phyloP scores from a whole-genome alignment of 2,329 filamentous ascomycete species.

The Helicocarpus griseus region DNA sequence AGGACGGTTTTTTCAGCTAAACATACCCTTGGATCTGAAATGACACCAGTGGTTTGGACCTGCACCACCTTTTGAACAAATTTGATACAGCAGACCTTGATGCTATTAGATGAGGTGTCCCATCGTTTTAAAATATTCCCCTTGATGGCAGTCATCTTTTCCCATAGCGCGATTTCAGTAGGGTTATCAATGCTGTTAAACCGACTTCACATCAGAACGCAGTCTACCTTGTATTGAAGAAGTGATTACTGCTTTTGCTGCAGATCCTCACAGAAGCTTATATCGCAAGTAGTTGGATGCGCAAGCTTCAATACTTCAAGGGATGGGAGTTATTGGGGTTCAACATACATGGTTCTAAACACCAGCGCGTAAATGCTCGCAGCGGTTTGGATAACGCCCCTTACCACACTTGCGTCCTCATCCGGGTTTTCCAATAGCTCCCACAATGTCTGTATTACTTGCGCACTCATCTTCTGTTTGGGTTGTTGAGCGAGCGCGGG shows the following conservation, averaged over 20 bases:
- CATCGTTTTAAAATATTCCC: slow-evolving; percentile 77
- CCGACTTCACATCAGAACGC: slow-evolving; percentile 15
- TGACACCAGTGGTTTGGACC: slow-evolving; percentile 76
- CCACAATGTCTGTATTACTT: slow-evolving; percentile 68
- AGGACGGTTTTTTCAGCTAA: background rate
- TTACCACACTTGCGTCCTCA: slow-evolving; percentile 71
- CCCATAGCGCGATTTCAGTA: slow-evolving; percentile 73
- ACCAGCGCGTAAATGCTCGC: slow-evolving; percentile 89
- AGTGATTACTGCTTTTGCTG: slow-evolving; percentile 10
- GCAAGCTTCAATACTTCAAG: slow-evolving; percentile 11
- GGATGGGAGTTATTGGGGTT: slow-evolving; percentile 4
- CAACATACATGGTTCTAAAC: slow-evolving; percentile 85
- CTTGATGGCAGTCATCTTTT: slow-evolving; percentile 81
- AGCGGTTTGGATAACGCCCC: slow-evolving; percentile 76
- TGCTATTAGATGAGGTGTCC: slow-evolving; percentile 65
- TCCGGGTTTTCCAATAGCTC: slow-evolving; percentile 59
- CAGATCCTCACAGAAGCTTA: background rate
- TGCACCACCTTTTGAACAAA: slow-evolving; percentile 90
- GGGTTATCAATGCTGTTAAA: slow-evolving; percentile 68
- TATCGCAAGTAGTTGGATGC: background rate
- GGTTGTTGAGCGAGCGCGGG: slow-evolving; percentile 67
- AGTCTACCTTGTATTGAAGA: slow-evolving; percentile 9
- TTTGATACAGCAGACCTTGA: slow-evolving; percentile 92
- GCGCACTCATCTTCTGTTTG: slow-evolving; percentile 70
- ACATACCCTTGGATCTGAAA: slow-evolving; percentile 72